Percentiles rank a stretch among this genome's conserved stretches.
phyloP scores from a whole-genome alignment of 192 early-diverging fungal species.

The Fimicolochytrium jonesii region DNA sequence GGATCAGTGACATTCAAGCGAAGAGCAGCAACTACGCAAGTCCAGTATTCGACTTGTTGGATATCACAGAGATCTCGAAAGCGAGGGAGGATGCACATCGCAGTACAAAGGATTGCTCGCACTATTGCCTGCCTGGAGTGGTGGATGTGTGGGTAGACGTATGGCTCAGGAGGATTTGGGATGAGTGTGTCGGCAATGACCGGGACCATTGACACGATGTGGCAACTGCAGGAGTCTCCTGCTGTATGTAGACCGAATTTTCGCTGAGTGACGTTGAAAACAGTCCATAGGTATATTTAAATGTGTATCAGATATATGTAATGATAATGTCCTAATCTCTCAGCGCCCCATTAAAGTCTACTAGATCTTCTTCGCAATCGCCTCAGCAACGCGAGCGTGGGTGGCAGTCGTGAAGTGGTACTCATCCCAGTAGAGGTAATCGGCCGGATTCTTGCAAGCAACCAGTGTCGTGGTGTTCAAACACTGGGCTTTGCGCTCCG shows the following conservation, averaged over 20 bases:
- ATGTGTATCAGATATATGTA: no score
- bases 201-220: no score
- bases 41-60: background rate
- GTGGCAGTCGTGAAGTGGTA: constrained; percentile 21
- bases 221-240: no score
- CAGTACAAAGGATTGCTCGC: background rate
- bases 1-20: no score
- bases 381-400: constrained; percentile 9
- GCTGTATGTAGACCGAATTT: no score
- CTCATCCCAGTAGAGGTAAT: constrained; percentile 20
- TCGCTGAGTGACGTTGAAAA: no score
- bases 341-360: no score
- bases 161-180: background rate
- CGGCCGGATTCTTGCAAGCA: constrained; percentile 5
- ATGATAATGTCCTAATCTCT: no score
- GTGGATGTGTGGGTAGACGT: constrained; percentile 3
- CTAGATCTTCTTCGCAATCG: background rate
- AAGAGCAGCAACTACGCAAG: no score
- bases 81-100: constrained; percentile 4
- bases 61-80: background rate
- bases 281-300: no score
- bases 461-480: constrained; percentile 4
- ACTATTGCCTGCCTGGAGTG: constrained; percentile 6
- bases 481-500: background rate
- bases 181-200: background rate